Base-by-base conservation (phyloP, 345 rosid species). In the Litchi chinensis region DNA sequence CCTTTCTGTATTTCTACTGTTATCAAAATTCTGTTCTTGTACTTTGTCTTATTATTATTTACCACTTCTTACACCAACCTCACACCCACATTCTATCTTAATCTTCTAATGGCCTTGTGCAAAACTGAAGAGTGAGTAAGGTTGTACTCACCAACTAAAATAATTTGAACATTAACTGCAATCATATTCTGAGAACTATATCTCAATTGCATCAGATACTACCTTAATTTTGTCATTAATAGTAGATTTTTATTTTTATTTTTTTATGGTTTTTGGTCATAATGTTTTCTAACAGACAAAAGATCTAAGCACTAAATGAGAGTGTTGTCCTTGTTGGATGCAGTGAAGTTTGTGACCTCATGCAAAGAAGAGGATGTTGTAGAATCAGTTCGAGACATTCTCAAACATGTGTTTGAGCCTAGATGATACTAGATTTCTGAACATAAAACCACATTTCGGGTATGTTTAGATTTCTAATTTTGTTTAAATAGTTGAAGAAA, bases 341-440 rank as follows among this genome's bases (percentile, higher is more conserved):
- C 93, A 93, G 95, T 90, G 74, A 91, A 87, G 79, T 87, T 88
- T 82, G 89, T 84, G 79, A 89, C 93, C 73, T 81, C 87, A n/a
- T 82, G 80, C 78, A 83, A 83, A 73, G 93, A 90, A 83, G 92
- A 83, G 43, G 90, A 88, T 50, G 86, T 86, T 32, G 81, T 82
- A 71, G 89, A 85, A 77, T 75, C 82, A 43, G 93, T 91, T 63
- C 67, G 71, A 66, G 76, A 79, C 88, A 92, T 94, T 78, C 93
- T 93, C 39, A 73, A 65, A 83, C 96, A 89, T 83, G 93, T 88
- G 71, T 84, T 91, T 57, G 80, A 82, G 60, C 82, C 88, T 71
- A 15, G 39, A 24, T 32, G 80, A 80, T 39, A 43, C 41, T 24
- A 70, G 46, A 37, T 48, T 71, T 39, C 24, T 70, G 12, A 21